These are phyloP conservation scores for Psilocybe cubensis DNA, from an alignment of 768 basidiomycete species.

Conservation along the genomic window DNA sequence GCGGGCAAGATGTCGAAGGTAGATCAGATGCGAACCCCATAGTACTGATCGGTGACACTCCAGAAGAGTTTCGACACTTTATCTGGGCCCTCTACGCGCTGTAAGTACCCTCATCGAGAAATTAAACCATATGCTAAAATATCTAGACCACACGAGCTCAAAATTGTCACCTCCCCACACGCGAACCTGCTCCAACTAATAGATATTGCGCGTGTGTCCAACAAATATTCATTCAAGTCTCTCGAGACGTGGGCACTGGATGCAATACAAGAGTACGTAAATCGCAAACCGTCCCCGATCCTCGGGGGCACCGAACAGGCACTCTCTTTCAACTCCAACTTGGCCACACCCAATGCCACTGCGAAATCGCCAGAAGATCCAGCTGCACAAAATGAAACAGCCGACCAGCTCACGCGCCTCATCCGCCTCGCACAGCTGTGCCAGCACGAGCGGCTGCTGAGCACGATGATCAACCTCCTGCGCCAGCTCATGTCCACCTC, in stretches of 20 bases:
- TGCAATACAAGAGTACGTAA: slow-evolving; percentile 70
- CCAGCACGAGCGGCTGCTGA: slow-evolving; percentile 59
- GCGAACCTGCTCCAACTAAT: slow-evolving; percentile 51
- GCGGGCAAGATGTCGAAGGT: slow-evolving; percentile 54
- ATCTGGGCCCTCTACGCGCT: slow-evolving; percentile 79
- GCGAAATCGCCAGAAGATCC: too few species aligned
- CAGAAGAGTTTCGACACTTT: slow-evolving; percentile 71
- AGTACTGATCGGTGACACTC: slow-evolving; percentile 61
- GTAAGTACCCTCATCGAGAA: slow-evolving; percentile 40
- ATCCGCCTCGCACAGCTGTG: slow-evolving; percentile 72
- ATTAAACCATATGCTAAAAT: slow-evolving; percentile 2
- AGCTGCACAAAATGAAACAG: slow-evolving; percentile 37
- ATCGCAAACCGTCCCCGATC: slow-evolving; percentile 55
- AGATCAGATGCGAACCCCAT: slow-evolving; percentile 68
- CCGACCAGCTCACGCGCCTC: slow-evolving; percentile 58
- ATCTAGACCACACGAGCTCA: slow-evolving; percentile 66
- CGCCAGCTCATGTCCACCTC: slow-evolving; percentile 65
- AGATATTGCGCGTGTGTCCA: slow-evolving; percentile 64
- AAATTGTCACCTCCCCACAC: slow-evolving; percentile 45
- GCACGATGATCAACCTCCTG: slow-evolving; percentile 61
- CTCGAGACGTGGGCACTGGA: slow-evolving; percentile 78
- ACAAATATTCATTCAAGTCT: slow-evolving; percentile 78
- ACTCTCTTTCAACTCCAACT: background rate
- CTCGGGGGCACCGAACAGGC: slow-evolving; percentile 44
- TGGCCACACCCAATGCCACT: slow-evolving; percentile 10